A percentile compares a stretch with the other conserved stretches of the same genome.
Evolutionary conservation across 2,329 filamentous ascomycete species (phyloP).

Genomic region (Paracorniculantispora psalliotae): DNA sequence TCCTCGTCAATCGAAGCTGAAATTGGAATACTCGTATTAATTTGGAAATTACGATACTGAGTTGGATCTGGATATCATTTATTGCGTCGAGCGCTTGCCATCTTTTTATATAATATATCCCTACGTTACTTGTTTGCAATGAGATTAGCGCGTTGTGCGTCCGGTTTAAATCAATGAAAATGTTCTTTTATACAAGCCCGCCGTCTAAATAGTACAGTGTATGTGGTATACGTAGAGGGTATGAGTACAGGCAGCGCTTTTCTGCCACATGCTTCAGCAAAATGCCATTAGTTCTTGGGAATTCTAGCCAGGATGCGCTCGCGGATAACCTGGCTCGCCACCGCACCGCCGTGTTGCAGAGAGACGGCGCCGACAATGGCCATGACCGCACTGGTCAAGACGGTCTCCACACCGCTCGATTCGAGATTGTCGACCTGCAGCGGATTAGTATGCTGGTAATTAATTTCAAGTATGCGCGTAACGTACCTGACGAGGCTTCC

Average conservation of each 20-base stretch:
- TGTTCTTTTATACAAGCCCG: conserved; percentile 16
- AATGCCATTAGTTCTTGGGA: conserved; percentile 17
- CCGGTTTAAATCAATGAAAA: background rate
- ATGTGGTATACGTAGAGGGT: conserved; percentile 15
- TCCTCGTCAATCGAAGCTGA: too few relatives aligned
- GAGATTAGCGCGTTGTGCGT: background rate
- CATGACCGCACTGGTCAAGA: conserved; percentile 73
- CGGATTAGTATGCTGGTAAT: background rate
- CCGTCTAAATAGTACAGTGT: conserved; percentile 21
- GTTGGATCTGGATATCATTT: background rate
- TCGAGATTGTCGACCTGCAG: conserved; percentile 59
- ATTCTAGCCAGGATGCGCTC: conserved; percentile 62
- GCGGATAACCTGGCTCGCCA: conserved; percentile 68
- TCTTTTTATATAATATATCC: background rate
- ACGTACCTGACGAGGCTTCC: conserved; percentile 79
- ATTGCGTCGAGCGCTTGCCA: background rate
- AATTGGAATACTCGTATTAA: too few relatives aligned
- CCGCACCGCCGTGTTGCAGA: conserved; percentile 77
- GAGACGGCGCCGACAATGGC: conserved; percentile 85
- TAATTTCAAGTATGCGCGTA: conserved; percentile 1
- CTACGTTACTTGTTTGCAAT: background rate
- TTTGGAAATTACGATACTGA: background rate
- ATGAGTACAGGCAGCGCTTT: conserved; percentile 13
- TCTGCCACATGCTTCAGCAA: background rate
- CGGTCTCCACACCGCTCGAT: conserved; percentile 66